Conservation (phyloP, 2,329 filamentous ascomycete genomes). For the Diaporthe australafricana region DNA sequence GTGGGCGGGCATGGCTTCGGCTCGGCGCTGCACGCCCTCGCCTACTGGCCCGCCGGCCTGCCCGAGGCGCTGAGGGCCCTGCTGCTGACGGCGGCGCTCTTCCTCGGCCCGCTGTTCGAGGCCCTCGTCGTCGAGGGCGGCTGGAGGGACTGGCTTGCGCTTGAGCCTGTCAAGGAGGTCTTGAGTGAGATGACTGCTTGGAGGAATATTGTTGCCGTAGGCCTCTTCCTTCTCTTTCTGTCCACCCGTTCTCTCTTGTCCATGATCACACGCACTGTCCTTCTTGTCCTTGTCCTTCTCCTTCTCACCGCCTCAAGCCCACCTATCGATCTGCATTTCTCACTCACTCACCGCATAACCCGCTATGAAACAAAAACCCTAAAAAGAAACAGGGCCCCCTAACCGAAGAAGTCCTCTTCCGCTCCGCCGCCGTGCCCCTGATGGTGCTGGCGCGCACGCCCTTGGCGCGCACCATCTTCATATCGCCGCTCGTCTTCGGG, state of each 20-base stretch:
- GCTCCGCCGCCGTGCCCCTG: slow-evolving; percentile 85
- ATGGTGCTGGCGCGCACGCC: slow-evolving; percentile 78
- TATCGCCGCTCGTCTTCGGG: slow-evolving; percentile 90
- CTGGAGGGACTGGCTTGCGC: slow-evolving; percentile 73
- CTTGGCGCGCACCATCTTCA: slow-evolving; percentile 74
- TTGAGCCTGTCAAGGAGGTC: slow-evolving; percentile 67
- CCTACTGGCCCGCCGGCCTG: slow-evolving; percentile 81
- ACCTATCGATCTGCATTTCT: neutral
- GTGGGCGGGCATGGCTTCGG: slow-evolving; percentile 53
- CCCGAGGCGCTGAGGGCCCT: slow-evolving; percentile 73
- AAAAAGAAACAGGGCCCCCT: slow-evolving; percentile 87
- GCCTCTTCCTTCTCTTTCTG: slow-evolving; percentile 51
- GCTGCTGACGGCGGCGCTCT: slow-evolving; percentile 81
- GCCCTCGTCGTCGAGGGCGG: slow-evolving; percentile 76
- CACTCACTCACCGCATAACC: neutral
- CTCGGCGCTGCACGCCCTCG: slow-evolving; percentile 77
- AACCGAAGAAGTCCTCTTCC: slow-evolving; percentile 95
- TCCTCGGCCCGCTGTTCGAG: slow-evolving; percentile 87
- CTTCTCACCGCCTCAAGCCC: neutral
- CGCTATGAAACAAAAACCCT: no score
- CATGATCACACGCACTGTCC: no score
- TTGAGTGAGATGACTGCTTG: slow-evolving; percentile 83
- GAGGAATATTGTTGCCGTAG: slow-evolving; percentile 87
- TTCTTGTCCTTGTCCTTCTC: no score
- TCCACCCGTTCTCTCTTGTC: no score